Evolutionary conservation across 2,329 filamentous ascomycete genomes (phyloP).

Genomic region (Stagonosporopsis cucurbitacearum): DNA sequence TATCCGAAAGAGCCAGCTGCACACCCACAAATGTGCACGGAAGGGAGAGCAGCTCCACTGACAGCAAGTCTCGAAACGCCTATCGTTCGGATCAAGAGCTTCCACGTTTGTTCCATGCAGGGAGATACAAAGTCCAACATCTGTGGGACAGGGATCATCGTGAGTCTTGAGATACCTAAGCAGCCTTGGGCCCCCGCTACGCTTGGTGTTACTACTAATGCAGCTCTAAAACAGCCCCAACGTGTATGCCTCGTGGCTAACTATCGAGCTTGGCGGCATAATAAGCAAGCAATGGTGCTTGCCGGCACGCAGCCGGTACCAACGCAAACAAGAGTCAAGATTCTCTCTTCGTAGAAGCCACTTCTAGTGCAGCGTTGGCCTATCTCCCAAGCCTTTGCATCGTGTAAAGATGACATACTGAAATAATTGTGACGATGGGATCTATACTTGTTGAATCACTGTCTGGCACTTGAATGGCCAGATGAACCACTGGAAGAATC

Average conservation of each 20-base stretch:
- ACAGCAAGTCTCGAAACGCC: neutral
- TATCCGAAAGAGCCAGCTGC: neutral
- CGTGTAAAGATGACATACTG: neutral
- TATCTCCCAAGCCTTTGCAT: neutral
- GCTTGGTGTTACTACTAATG: slow-evolving; percentile 3
- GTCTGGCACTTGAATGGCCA: neutral
- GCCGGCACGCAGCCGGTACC: neutral
- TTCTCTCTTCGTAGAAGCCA: neutral
- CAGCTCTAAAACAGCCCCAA: slow-evolving; percentile 1
- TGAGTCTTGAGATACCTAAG: neutral
- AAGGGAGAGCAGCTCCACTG: neutral
- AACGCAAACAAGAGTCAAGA: neutral
- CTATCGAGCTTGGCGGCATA: slow-evolving; percentile 9
- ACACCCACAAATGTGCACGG: neutral
- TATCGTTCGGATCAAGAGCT: neutral
- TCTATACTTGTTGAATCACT: neutral
- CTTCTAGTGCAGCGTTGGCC: neutral
- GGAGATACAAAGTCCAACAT: slow-evolving; percentile 7
- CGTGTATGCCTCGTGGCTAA: slow-evolving; percentile 8
- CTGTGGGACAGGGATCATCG: neutral
- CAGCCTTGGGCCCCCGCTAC: neutral
- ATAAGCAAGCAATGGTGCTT: neutral
- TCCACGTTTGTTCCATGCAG: slow-evolving; percentile 15
- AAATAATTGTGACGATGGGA: neutral
- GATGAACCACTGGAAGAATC: neutral